Evolutionary conservation across 371 early-diverging fungal species (phyloP).

Genomic region (Nematocida minor): DNA sequence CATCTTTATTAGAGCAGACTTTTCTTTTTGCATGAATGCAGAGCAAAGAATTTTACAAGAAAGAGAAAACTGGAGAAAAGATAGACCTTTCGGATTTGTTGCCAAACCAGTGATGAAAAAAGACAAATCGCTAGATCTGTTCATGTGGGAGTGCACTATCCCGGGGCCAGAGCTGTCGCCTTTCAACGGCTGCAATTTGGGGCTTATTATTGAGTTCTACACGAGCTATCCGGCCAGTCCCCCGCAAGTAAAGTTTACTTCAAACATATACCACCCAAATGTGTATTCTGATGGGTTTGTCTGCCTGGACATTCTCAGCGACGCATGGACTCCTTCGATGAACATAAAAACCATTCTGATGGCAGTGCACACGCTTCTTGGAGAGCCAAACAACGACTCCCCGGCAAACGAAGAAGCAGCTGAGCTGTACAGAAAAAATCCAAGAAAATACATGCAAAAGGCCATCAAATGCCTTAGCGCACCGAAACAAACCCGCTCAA

Average conservation of each 20-base stretch:
- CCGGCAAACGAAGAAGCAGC: slow-evolving; percentile 97
- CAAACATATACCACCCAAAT: slow-evolving; percentile 97
- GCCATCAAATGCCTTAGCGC: slow-evolving; percentile 65
- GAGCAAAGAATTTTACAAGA: slow-evolving; percentile 48
- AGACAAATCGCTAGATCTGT: slow-evolving; percentile 18
- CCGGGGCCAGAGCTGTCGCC: slow-evolving; percentile 91
- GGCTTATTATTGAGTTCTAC: slow-evolving; percentile 84
- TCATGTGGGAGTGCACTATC: slow-evolving; percentile 67
- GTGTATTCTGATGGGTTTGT: slow-evolving; percentile 94
- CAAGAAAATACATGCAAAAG: slow-evolving; percentile 79
- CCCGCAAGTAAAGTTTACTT: slow-evolving; percentile 85
- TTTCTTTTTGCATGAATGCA: slow-evolving; percentile 28
- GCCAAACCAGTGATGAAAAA: slow-evolving; percentile 17
- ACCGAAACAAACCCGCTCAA: not conserved
- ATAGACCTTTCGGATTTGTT: slow-evolving; percentile 46
- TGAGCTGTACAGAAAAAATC: slow-evolving; percentile 77
- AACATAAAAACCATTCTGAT: slow-evolving; percentile 89
- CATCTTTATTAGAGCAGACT: not conserved
- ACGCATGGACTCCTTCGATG: slow-evolving; percentile 81
- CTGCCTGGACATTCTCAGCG: slow-evolving; percentile 92
- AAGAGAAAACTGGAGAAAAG: slow-evolving; percentile 49
- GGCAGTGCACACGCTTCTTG: slow-evolving; percentile 85
- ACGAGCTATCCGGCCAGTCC: slow-evolving; percentile 94
- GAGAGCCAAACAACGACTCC: slow-evolving; percentile 90
- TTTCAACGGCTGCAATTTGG: slow-evolving; percentile 96